Percentiles rank a stretch among this genome's conserved stretches.
Conservation (phyloP, 257 asterid genomes). For the Plantago major region DNA sequence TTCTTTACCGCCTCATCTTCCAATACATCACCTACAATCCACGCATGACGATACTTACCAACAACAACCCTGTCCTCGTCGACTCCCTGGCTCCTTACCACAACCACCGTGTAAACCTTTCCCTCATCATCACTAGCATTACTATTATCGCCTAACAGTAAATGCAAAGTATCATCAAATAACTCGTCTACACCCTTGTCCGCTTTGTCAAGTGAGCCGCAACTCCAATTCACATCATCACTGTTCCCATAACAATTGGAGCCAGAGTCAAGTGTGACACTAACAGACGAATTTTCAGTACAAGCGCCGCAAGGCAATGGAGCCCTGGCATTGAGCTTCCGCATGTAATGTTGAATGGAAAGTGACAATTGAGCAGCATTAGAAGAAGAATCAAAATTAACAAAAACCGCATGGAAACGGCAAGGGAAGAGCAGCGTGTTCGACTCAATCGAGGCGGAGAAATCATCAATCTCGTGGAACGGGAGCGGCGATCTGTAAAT, state of each 20-base stretch:
- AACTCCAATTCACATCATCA: constrained; percentile 42
- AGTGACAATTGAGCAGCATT: constrained; percentile 44
- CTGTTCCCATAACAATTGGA: constrained; percentile 35
- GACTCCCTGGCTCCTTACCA: constrained; percentile 45
- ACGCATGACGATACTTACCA: constrained; percentile 85
- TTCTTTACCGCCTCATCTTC: constrained; percentile 53
- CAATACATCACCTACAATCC: constrained; percentile 63
- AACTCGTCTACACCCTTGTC: constrained; percentile 35
- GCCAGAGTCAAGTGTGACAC: constrained; percentile 51
- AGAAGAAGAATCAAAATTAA: constrained; percentile 31
- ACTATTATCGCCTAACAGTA: constrained; percentile 20
- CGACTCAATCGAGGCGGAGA: constrained; percentile 59
- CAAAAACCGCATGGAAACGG: constrained; percentile 58
- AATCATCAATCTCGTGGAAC: constrained; percentile 69
- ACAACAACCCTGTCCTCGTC: constrained; percentile 54
- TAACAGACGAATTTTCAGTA: constrained; percentile 37
- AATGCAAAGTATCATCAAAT: constrained; percentile 55
- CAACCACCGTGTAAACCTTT: constrained; percentile 63
- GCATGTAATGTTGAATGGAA: constrained; percentile 45
- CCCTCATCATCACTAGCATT: constrained; percentile 17
- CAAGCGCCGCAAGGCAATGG: constrained; percentile 60
- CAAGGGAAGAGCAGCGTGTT: constrained; percentile 60
- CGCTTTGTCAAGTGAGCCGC: constrained; percentile 49
- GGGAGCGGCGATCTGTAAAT: constrained; percentile 92
- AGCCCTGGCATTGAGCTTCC: constrained; percentile 32